Evolutionary conservation across 768 basidiomycete species (phyloP), one percentile per base, ranked within the genome.

Genomic region (Serpula lacrymans): DNA sequence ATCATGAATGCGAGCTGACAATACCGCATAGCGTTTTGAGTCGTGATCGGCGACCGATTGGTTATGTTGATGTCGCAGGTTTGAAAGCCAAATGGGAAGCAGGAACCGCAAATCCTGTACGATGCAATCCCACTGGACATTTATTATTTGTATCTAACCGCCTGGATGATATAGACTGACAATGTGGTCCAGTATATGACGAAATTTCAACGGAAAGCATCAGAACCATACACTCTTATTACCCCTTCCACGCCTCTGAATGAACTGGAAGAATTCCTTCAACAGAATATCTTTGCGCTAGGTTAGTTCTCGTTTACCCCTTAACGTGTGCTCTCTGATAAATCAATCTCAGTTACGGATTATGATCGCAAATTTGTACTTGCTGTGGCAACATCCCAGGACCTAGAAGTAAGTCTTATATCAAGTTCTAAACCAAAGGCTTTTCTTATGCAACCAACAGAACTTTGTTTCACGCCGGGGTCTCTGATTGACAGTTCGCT

Each of bases 81-180:
- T 65, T 95, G 43, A 94, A 91, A 65, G 55, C 70, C 23, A 80
- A 80, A 54, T 94, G 88, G 81, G 83, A 91, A 62, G 75, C 77
- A 3, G 82, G 82, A 14, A 54, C 74, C 34, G 83, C 85, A 3
- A 71, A 82, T 45, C 81, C 84, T 3, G 90, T 90, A 47, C 45
- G 83, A 65, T 17, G 13, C 17, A 20, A 29, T n/a, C 12, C 27
- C 11, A 39, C 20, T n/a, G 40, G 37, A 14, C 37, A 11, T 17
- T 34, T 36, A 12, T 41, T 24, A 13, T 44, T 25, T 18, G 23
- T 21, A 31, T 14, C 31, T 42, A 12, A 22, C 25, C 32, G n/a
- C 17, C 12, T 7, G 4, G 10, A n/a, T 9, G 28, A 5, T 13
- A 18, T 40, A 91, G 86, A 68, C 70, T 49, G 91, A 91, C 54